Evolutionary conservation across 139 green algal species (phyloP).

Genomic region (Chlorella sp.): DNA sequence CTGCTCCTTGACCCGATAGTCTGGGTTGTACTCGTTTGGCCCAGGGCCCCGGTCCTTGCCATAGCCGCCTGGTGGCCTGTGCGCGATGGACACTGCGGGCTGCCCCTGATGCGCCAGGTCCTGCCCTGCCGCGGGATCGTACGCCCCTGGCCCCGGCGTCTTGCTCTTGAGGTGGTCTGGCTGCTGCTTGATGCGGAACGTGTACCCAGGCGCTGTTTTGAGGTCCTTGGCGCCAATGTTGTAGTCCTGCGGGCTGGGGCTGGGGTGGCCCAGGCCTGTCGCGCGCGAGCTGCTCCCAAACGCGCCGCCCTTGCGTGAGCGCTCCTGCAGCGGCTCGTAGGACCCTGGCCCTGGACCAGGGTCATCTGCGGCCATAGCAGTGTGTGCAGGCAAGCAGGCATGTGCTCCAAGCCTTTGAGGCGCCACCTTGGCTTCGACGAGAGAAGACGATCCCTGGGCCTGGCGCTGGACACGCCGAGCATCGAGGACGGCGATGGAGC

Average conservation of each 20-base stretch:
- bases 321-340: background rate
- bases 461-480: background rate
- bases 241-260: constrained; percentile 1
- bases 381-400: background rate
- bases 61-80: background rate
- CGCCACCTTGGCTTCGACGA: background rate
- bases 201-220: background rate
- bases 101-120: background rate
- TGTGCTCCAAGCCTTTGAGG: background rate
- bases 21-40: constrained; percentile 11
- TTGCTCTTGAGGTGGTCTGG: background rate
- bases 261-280: background rate
- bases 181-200: constrained; percentile 1
- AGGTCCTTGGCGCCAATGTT: background rate
- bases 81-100: background rate
- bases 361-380: background rate
- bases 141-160: constrained; percentile 10
- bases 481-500: background rate
- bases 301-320: background rate
- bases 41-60: background rate
- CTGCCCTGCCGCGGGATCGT: background rate
- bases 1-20: constrained; percentile 4
- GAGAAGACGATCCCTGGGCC: background rate
- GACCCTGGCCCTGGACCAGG: constrained; percentile 13
- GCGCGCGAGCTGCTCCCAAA: constrained; percentile 10